Evolutionary conservation across 495 filamentous ascomycete species (phyloP), one percentile per base, ranked within the genome.

Genomic region (Aspergillus mulundensis): DNA sequence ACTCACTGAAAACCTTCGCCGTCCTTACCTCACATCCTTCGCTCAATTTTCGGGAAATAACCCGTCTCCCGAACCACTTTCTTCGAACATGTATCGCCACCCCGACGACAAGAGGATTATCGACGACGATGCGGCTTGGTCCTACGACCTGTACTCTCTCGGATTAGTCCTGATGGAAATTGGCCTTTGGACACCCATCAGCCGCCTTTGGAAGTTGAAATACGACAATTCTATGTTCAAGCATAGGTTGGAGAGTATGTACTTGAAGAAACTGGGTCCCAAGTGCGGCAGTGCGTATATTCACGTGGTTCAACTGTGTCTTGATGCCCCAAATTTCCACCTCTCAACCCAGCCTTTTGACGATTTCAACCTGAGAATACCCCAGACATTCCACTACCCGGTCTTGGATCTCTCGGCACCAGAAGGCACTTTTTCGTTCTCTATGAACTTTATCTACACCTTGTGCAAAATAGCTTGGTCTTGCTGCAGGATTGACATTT

Each of bases 131-230:
- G 67, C 66, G 15, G 70, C 74, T 1, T 79, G 76, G 71, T 82
- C 85, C 1, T 85, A 91, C 61, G 92, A 97, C 62, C 77, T 95
- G 0, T 96, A 95, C 66, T 87, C 89, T 3, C 74, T 97, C 2
- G 91, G 89, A 34, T 81, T 96, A 61, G 76, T 96, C 12, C 75
- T 97, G 11, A 70, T 96, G 25, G 92, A 95, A 53, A 86, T 97
- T 54, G 92, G 91, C 23, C 76, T 96, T 1, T 97, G 92, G 92
- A 84, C 82, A n/a, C 85, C 87, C 3, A 77, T 95, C 36, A 80
- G 81, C 52, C 80, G 80, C 30, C 63, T 87, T 16, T 87, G 81
- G 81, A 88, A 88, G 61, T 68, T 79, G 61, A 85, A 85, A 61
- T 88, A 88, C 65, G 78, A 77, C 45, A 76, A 78, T 12, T 70